These are phyloP conservation scores for Forsythia viridissima DNA, from an alignment of 257 asterid species.

Conservation along the genomic window DNA sequence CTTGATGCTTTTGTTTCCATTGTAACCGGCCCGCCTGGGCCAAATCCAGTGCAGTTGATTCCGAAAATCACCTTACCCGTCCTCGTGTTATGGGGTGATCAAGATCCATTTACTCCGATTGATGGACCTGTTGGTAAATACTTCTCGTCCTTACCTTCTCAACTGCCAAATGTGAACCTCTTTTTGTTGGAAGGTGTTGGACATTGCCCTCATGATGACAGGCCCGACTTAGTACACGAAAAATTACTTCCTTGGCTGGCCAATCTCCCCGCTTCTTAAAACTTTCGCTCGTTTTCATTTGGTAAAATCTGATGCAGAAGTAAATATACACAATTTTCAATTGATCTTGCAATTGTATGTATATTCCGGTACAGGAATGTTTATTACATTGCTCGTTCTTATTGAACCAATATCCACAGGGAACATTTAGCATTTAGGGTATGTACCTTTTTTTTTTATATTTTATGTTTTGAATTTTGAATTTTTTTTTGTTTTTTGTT, in stretches of 20 bases:
- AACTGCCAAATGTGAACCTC: constrained; percentile 50
- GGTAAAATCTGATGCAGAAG: neutral
- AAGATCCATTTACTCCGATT: constrained; percentile 84
- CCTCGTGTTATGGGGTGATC: constrained; percentile 81
- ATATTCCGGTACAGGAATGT: neutral
- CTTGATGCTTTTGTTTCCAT: constrained; percentile 95
- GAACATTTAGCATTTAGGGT: neutral
- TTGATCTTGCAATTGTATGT: neutral
- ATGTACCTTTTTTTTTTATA: no score
- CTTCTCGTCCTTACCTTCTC: constrained; percentile 63
- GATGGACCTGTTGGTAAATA: constrained; percentile 95
- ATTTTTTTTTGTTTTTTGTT: no score
- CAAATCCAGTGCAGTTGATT: constrained; percentile 73
- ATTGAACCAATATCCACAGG: neutral
- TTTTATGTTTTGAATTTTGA: no score
- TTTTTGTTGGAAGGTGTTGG: constrained; percentile 79
- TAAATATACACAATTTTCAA: neutral
- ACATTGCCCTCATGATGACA: constrained; percentile 96
- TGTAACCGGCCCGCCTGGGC: constrained; percentile 93
- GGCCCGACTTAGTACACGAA: constrained; percentile 86
- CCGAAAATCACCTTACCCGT: constrained; percentile 64
- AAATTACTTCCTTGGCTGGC: constrained; percentile 88
- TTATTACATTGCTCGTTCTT: neutral
- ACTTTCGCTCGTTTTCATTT: neutral
- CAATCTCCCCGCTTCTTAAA: constrained; percentile 35